A percentile compares a stretch with the other conserved stretches of the same genome.
Evolutionary conservation across 2,329 filamentous ascomycete species (phyloP).

Genomic region (Chalara sp.): DNA sequence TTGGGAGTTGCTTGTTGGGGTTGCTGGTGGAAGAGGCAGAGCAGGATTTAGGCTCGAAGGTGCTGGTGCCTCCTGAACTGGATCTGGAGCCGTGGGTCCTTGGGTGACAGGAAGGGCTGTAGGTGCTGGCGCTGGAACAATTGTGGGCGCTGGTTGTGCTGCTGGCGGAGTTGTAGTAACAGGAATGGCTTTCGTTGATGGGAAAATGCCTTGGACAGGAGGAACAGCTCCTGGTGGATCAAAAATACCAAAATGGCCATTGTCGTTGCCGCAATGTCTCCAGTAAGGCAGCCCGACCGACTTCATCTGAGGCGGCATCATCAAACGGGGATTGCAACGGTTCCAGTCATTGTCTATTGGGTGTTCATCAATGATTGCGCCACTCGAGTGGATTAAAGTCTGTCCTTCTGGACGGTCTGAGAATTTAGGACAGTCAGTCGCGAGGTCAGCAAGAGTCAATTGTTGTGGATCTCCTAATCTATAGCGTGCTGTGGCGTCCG

Average conservation of each 20-base stretch:
- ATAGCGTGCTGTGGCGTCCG: slow-evolving; percentile 17
- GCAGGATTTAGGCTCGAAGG: not conserved
- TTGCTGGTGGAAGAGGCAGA: not conserved
- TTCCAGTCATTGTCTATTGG: slow-evolving; percentile 9
- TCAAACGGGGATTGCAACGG: slow-evolving; percentile 14
- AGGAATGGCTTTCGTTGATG: slow-evolving; percentile 15
- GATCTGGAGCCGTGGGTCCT: not conserved
- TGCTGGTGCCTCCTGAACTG: not conserved
- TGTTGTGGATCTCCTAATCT: slow-evolving; percentile 16
- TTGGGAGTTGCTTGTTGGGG: not conserved
- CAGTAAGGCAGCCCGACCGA: slow-evolving; percentile 21
- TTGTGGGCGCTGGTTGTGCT: slow-evolving; percentile 11
- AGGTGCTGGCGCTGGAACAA: slow-evolving; percentile 8
- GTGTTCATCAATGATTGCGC: slow-evolving; percentile 6
- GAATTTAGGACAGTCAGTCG: slow-evolving; percentile 21
- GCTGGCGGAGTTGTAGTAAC: slow-evolving; percentile 6
- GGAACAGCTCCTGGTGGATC: slow-evolving; percentile 34
- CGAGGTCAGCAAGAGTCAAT: slow-evolving; percentile 30
- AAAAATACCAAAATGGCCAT: slow-evolving; percentile 31
- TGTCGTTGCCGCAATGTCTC: slow-evolving; percentile 30
- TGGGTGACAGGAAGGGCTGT: not conserved
- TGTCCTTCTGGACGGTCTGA: not conserved
- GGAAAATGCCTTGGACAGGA: slow-evolving; percentile 20
- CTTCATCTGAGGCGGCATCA: slow-evolving; percentile 12
- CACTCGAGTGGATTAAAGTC: not conserved